A percentile compares a stretch with the other conserved stretches of the same genome.
Conservation (phyloP, 805 yeast genomes). For the Lipomyces yamadae region DNA sequence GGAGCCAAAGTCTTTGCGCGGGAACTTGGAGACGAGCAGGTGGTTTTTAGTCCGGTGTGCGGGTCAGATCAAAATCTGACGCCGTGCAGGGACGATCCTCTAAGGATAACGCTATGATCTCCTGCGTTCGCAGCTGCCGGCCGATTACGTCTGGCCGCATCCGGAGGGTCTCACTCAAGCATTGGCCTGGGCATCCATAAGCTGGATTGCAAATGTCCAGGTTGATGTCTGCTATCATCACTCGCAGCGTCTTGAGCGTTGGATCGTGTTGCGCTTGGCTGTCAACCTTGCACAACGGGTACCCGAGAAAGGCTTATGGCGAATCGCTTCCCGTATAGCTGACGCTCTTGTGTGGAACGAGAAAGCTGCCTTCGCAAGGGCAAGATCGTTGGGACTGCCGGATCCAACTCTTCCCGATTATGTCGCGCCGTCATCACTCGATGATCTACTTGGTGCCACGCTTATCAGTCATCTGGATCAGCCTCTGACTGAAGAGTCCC, state of each 20-base stretch:
- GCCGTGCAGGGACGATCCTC: not conserved
- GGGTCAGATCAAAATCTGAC: not conserved
- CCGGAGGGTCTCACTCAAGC: not conserved
- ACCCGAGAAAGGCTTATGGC: not conserved
- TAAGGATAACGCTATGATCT: not conserved
- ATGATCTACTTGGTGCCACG: not conserved
- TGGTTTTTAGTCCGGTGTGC: conserved; percentile 12
- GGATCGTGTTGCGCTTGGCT: not conserved
- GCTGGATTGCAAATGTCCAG: not conserved
- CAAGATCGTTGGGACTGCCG: not conserved
- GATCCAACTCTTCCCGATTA: not conserved
- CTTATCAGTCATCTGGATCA: not conserved
- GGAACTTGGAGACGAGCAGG: conserved; percentile 5
- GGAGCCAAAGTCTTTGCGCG: conserved; percentile 8
- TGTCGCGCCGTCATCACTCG: not conserved
- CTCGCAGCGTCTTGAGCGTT: not conserved
- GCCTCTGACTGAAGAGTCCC: not conserved
- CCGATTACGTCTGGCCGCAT: not conserved
- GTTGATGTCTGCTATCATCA: not conserved
- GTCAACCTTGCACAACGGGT: not conserved
- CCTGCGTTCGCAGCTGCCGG: not conserved
- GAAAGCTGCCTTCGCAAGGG: not conserved
- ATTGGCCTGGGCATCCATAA: not conserved
- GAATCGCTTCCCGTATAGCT: not conserved
- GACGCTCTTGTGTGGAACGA: not conserved